Conservation (phyloP, 108 stramenopile genomes). For the Stephanodiscus minutulus region DNA sequence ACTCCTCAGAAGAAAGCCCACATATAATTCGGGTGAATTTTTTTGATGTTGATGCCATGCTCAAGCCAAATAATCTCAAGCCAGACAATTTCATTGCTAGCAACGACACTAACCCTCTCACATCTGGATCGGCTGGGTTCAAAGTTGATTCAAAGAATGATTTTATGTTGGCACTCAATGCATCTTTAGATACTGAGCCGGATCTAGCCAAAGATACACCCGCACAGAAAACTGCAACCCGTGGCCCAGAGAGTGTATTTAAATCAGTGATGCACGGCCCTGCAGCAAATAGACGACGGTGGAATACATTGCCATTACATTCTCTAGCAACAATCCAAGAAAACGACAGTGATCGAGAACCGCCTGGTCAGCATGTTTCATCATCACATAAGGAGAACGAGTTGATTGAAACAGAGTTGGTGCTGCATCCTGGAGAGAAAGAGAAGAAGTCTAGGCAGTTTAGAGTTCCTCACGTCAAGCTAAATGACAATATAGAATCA, state of each 20-base stretch:
- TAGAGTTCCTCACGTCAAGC: constrained; percentile 62
- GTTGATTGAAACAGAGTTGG: constrained; percentile 63
- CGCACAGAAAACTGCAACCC: not conserved
- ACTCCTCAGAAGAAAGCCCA: constrained; percentile 45
- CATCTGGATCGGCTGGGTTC: constrained; percentile 37
- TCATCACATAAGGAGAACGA: constrained; percentile 10
- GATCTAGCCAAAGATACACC: constrained; percentile 9
- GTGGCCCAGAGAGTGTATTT: constrained; percentile 19
- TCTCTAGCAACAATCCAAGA: constrained; percentile 82
- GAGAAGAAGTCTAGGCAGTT: constrained; percentile 61
- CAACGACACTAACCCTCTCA: constrained; percentile 5
- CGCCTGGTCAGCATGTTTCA: not conserved
- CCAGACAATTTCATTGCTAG: constrained; percentile 1
- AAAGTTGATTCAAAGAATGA: constrained; percentile 68
- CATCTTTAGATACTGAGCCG: constrained; percentile 49
- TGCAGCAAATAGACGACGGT: constrained; percentile 53
- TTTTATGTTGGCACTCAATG: constrained; percentile 67
- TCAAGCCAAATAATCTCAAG: constrained; percentile 15
- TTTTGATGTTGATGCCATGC: constrained; percentile 53
- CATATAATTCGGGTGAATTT: constrained; percentile 2
- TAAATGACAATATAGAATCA: constrained; percentile 19
- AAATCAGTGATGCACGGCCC: constrained; percentile 27
- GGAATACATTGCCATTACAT: constrained; percentile 71
- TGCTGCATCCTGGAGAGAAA: constrained; percentile 35
- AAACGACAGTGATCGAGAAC: constrained; percentile 49